These are phyloP conservation scores for Diutina siamensis DNA, from an alignment of 1,139 yeast species.

Conservation along the genomic window DNA sequence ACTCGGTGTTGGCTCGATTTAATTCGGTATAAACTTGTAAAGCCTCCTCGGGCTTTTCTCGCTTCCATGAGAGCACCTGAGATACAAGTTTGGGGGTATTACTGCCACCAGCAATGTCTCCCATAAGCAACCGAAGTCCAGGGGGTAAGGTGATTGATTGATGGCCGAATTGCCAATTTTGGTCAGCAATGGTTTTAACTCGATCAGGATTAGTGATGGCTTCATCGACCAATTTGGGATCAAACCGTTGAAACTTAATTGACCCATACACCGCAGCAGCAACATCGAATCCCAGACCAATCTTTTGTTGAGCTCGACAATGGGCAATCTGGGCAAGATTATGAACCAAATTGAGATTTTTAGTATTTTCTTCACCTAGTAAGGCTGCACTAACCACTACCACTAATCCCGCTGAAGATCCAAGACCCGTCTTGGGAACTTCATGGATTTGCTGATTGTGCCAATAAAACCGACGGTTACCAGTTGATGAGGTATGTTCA, in stretches of 20 bases:
- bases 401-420: slow-evolving; percentile 91
- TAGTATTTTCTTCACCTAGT: slow-evolving; percentile 22
- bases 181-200: slow-evolving; percentile 30
- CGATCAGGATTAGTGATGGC: slow-evolving; percentile 19
- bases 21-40: slow-evolving; percentile 40
- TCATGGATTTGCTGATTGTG: slow-evolving; percentile 51
- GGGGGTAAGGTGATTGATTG: slow-evolving; percentile 54
- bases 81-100: slow-evolving; percentile 87
- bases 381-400: slow-evolving; percentile 70
- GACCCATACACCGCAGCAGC: slow-evolving; percentile 94
- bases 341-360: slow-evolving; percentile 35
- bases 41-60: slow-evolving; percentile 39
- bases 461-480: slow-evolving; percentile 38
- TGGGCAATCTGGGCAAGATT: slow-evolving; percentile 84
- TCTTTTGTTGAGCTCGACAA: slow-evolving; percentile 86
- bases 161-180: slow-evolving; percentile 49
- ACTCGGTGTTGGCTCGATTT: slow-evolving; percentile 43
- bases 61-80: slow-evolving; percentile 63
- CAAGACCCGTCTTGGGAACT: slow-evolving; percentile 90
- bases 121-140: slow-evolving; percentile 66
- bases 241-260: slow-evolving; percentile 66
- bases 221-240: slow-evolving; percentile 37
- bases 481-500: slow-evolving; percentile 19
- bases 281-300: slow-evolving; percentile 95
- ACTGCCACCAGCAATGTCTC: slow-evolving; percentile 86